Evolutionary conservation across 352 stramenopile species (phyloP).

Genomic region (Phytophthora fragariaefolia): DNA sequence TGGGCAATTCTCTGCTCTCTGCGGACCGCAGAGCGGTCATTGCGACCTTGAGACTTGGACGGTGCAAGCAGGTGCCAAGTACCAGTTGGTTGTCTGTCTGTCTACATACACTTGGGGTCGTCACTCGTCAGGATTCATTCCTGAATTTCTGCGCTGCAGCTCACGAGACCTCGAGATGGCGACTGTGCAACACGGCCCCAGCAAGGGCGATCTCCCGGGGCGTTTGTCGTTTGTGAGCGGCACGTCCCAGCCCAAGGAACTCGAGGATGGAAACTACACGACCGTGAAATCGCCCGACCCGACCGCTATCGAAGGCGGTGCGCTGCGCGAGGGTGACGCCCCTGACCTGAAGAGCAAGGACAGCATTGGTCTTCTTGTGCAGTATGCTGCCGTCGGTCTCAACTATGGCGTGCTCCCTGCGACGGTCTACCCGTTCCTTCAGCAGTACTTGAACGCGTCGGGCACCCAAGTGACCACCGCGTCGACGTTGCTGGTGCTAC

Average conservation of each 20-base stretch:
- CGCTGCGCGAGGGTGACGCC: slow-evolving; percentile 23
- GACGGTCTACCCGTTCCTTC: slow-evolving; percentile 42
- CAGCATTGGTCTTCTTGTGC: slow-evolving; percentile 35
- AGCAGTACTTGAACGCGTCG: slow-evolving; percentile 37
- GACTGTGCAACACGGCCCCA: neutral
- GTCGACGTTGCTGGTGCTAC: slow-evolving; percentile 48
- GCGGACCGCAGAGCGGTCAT: neutral
- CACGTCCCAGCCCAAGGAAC: slow-evolving; percentile 21
- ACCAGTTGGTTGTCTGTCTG: slow-evolving; percentile 1
- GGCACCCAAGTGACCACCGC: slow-evolving; percentile 28
- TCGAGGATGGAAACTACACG: slow-evolving; percentile 18
- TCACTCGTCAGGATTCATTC: neutral
- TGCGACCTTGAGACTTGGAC: too few species aligned
- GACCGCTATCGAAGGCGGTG: slow-evolving; percentile 21
- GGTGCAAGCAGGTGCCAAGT: too few species aligned
- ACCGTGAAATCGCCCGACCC: slow-evolving; percentile 15
- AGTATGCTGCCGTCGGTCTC: slow-evolving; percentile 34
- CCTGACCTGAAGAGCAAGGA: slow-evolving; percentile 35
- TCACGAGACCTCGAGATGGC: slow-evolving; percentile 2
- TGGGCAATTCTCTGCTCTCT: neutral
- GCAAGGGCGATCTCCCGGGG: slow-evolving; percentile 13
- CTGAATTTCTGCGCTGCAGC: neutral
- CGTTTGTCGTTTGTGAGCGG: slow-evolving; percentile 27
- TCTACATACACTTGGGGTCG: neutral
- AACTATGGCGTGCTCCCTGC: slow-evolving; percentile 35